Evolutionary conservation across 352 stramenopile genomes (phyloP).

Genomic region (Globisporangium megalacanthum): DNA sequence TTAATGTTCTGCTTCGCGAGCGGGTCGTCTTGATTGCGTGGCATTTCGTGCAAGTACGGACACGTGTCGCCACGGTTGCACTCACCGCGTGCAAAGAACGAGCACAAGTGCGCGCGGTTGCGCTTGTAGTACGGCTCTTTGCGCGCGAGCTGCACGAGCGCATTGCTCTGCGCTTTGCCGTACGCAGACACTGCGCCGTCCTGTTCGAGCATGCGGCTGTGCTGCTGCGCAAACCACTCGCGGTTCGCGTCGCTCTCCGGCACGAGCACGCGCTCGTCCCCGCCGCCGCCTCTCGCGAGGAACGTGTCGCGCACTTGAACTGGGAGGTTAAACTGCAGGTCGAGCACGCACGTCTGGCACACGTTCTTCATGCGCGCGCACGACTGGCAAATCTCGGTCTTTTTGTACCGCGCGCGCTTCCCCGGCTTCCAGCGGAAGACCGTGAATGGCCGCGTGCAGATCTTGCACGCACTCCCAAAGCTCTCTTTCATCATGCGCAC

Average conservation of each 20-base stretch:
- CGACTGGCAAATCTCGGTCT: constrained; percentile 96
- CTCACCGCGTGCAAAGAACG: constrained; percentile 93
- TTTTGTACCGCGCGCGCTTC: constrained; percentile 97
- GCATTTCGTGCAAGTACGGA: constrained; percentile 95
- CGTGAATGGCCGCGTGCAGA: constrained; percentile 97
- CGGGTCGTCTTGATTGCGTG: constrained; percentile 88
- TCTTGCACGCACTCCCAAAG: constrained; percentile 97
- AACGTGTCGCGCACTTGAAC: constrained; percentile 94
- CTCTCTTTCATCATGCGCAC: constrained; percentile 98
- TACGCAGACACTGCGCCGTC: constrained; percentile 84
- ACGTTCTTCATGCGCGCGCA: constrained; percentile 99
- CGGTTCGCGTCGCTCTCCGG: constrained; percentile 93
- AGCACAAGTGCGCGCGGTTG: constrained; percentile 91
- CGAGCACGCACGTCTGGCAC: constrained; percentile 98
- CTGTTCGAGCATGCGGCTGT: constrained; percentile 89
- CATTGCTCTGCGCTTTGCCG: constrained; percentile 78
- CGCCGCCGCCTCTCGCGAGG: constrained; percentile 39
- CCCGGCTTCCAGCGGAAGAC: constrained; percentile 98
- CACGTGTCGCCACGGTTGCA: constrained; percentile 91
- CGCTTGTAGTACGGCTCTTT: constrained; percentile 90
- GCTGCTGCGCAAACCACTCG: constrained; percentile 92
- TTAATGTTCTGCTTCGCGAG: constrained; percentile 96
- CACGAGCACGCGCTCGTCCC: constrained; percentile 61
- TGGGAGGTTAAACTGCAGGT: constrained; percentile 97
- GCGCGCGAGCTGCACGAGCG: constrained; percentile 80